Conservation (phyloP, 2,329 filamentous ascomycete species). For the Byssochlamys sp. region DNA sequence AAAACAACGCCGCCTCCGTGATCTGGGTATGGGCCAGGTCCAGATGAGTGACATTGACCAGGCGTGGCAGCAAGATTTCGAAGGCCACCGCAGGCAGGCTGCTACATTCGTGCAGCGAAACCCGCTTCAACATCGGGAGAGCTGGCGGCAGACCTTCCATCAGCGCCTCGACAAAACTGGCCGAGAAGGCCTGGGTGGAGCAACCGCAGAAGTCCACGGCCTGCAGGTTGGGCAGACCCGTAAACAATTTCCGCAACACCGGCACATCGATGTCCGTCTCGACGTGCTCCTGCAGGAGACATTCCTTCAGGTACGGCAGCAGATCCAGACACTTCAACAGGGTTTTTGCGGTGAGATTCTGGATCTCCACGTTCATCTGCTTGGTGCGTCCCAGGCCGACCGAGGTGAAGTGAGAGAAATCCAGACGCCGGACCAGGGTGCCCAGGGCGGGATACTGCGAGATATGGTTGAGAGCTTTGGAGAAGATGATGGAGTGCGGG, state of each 20-base stretch:
- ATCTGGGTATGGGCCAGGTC: constrained; percentile 71
- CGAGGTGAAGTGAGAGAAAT: constrained; percentile 80
- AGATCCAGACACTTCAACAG: constrained; percentile 61
- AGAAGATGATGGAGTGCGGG: constrained; percentile 73
- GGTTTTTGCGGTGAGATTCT: constrained; percentile 65
- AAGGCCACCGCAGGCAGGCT: constrained; percentile 59
- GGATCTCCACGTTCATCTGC: constrained; percentile 63
- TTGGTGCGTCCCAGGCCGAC: constrained; percentile 65
- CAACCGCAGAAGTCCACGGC: constrained; percentile 71
- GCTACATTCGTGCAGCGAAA: constrained; percentile 71
- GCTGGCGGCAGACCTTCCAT: constrained; percentile 42
- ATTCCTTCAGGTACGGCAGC: constrained; percentile 65
- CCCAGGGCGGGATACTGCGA: constrained; percentile 58
- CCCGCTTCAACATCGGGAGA: constrained; percentile 51
- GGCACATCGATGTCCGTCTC: constrained; percentile 63
- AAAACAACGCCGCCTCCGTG: constrained; percentile 59
- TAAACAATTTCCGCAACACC: constrained; percentile 62
- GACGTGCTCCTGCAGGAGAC: constrained; percentile 70
- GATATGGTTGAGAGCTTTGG: constrained; percentile 66
- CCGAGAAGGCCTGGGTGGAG: constrained; percentile 58
- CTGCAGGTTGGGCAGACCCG: constrained; percentile 52
- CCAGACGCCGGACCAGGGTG: constrained; percentile 65
- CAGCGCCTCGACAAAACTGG: constrained; percentile 51
- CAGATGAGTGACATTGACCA: constrained; percentile 61
- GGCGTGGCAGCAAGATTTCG: constrained; percentile 60